Base-by-base conservation (phyloP, 768 basidiomycete genomes). In the Pisolithus albus region DNA sequence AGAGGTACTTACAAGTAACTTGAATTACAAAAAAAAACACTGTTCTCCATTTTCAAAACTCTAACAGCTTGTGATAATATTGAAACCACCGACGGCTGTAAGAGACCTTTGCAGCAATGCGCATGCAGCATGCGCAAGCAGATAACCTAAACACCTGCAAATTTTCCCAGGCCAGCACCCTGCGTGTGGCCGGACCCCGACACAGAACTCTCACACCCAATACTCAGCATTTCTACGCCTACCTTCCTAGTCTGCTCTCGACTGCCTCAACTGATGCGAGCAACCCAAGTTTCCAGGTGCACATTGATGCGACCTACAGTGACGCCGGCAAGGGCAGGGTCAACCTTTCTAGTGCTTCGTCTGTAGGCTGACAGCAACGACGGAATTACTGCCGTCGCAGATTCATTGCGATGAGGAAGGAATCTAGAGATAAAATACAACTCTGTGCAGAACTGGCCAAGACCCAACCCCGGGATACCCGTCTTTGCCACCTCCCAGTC, bases 401-500 rank as follows among this genome's bases (percentile, higher is more conserved):
- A 61, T 7, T 69, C 68, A 36, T 61, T 60, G 42, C 72, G 71
- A 15, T 63, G 7, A 61, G 75, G 72, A 47, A 75, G 58, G 61
- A 81, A 83, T 45, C 73, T 66, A 47, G 72, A 68, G 21, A 84
- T 60, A 21, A 72, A 68, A 60, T 76, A 68, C 51, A 86, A 61
- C 61, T 86, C 85, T 4, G 80, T 82, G 51, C 74, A 77, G 52
- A 86, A 75, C 56, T 86, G 83, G 1, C 83, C 83, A 18, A 86
- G 61, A 46, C 86, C 84, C 6, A 80, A 54, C 3, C 77, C 82
- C 4, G 75, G 70, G 24, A 81, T 50, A n/a, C 84, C 83, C 0
- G 76, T 70, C 64, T 75, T 84, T 32, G 73, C 64, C 9, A 83
- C 44, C 57, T 87, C 84, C 85, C 85, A 86, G 63, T 86, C 85